phyloP scores from a whole-genome alignment of 2,329 filamentous ascomycete species.

The Neopestalotiopsis clavispora region DNA sequence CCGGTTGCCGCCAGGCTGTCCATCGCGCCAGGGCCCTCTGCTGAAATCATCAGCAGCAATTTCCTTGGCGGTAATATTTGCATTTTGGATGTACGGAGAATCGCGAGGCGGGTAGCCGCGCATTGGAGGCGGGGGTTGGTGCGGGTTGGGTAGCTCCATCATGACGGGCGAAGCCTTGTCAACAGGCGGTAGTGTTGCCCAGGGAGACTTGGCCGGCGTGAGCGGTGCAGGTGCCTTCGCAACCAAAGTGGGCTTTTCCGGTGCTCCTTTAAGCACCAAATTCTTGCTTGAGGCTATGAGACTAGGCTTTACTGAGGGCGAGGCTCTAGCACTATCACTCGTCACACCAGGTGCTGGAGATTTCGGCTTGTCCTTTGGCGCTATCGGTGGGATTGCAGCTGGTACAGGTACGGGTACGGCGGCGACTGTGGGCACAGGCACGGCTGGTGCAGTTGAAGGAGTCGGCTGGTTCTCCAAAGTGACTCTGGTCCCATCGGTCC shows the following conservation, averaged over 20 bases:
- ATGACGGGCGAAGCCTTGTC: slow-evolving; percentile 77
- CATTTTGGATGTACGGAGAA: slow-evolving; percentile 57
- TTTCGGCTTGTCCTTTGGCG: slow-evolving; percentile 47
- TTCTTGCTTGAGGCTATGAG: slow-evolving; percentile 61
- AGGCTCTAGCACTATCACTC: slow-evolving; percentile 33
- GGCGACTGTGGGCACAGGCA: slow-evolving; percentile 33
- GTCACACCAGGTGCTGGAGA: slow-evolving; percentile 45
- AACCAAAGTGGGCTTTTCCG: slow-evolving; percentile 75
- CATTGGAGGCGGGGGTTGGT: slow-evolving; percentile 32
- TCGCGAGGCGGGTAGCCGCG: slow-evolving; percentile 58
- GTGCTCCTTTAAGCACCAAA: slow-evolving; percentile 68
- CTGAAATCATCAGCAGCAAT: slow-evolving; percentile 95
- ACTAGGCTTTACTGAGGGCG: slow-evolving; percentile 49
- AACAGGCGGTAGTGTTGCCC: slow-evolving; percentile 85
- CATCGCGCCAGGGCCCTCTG: slow-evolving; percentile 80
- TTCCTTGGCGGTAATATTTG: slow-evolving; percentile 70
- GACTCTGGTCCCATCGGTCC: slow-evolving; percentile 87
- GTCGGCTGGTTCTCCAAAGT: slow-evolving; percentile 64
- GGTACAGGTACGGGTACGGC: slow-evolving; percentile 25
- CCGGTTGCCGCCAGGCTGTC: slow-evolving; percentile 63
- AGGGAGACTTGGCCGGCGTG: slow-evolving; percentile 84
- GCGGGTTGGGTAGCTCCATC: slow-evolving; percentile 54
- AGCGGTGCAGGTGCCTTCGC: slow-evolving; percentile 72
- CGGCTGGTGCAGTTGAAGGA: slow-evolving; percentile 31
- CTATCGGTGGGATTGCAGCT: slow-evolving; percentile 33